Conservation (phyloP, 2,329 filamentous ascomycete genomes). For the Magnaporthiopsis incrustans region DNA sequence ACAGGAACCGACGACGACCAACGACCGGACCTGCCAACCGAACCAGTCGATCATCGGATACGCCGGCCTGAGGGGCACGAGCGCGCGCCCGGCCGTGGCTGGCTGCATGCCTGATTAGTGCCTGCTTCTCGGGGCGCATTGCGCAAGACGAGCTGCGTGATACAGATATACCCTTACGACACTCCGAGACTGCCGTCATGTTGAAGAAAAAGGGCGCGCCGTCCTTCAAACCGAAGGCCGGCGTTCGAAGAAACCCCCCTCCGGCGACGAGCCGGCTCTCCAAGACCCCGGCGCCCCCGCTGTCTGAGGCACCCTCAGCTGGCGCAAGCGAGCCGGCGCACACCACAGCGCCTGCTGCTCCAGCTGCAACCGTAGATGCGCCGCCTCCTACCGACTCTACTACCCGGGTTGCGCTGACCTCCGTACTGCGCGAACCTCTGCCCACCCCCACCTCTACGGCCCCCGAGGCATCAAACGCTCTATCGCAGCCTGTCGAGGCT, state of each 20-base stretch:
- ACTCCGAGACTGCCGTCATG: conserved; percentile 19
- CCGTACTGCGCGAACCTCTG: not conserved
- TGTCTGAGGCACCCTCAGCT: not conserved
- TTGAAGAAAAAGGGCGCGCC: conserved; percentile 61
- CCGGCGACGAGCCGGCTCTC: conserved; percentile 14
- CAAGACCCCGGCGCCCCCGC: conserved; percentile 12
- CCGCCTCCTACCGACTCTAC: conserved; percentile 3
- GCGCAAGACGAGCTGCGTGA: not conserved
- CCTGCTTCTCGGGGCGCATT: not conserved
- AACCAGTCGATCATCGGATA: not conserved
- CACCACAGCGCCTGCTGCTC: conserved; percentile 4
- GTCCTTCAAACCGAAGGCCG: conserved; percentile 64
- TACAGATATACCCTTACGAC: not conserved
- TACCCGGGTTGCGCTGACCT: conserved; percentile 5
- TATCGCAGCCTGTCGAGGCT: not conserved
- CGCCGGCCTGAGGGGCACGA: not conserved
- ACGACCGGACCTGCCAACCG: not conserved
- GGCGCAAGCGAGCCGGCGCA: conserved; percentile 2
- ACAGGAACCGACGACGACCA: not conserved
- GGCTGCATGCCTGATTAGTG: not conserved
- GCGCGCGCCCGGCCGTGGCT: not conserved
- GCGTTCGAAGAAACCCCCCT: conserved; percentile 41
- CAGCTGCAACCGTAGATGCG: not conserved
- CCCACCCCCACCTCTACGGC: not conserved
- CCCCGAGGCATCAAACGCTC: not conserved